A percentile compares a stretch with the other conserved stretches of the same genome.
Conservation (phyloP, 1,284 basidiomycete species). For the Melampsora larici-populina region DNA sequence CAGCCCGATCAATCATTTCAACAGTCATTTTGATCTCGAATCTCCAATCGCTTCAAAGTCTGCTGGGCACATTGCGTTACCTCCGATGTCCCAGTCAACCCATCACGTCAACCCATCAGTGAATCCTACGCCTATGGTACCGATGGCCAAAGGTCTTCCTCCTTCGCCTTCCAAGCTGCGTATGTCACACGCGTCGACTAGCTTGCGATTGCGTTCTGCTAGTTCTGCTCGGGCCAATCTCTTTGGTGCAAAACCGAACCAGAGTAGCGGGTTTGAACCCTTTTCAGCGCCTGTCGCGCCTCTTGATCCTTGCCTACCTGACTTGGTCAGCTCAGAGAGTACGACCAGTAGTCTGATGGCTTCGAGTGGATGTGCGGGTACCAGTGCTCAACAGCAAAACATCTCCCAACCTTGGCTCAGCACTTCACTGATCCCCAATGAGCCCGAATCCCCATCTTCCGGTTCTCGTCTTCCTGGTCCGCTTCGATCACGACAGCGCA, state of each 20-base stretch:
- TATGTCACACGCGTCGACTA: not conserved
- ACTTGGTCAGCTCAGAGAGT: not conserved
- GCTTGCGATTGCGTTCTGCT: not conserved
- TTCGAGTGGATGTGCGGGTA: not conserved
- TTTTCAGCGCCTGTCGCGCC: not conserved
- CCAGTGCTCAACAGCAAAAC: not conserved
- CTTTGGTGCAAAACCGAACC: slow-evolving; percentile 32
- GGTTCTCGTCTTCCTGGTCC: not conserved
- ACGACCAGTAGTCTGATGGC: not conserved
- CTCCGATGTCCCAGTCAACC: not conserved
- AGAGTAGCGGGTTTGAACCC: slow-evolving; percentile 20
- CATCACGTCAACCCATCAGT: not conserved
- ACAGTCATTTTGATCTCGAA: slow-evolving; percentile 34
- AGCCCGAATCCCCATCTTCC: not conserved
- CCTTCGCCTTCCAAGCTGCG: slow-evolving; percentile 5
- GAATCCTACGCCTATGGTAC: not conserved
- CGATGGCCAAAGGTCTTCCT: not conserved
- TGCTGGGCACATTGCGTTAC: not conserved
- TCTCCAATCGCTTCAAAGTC: slow-evolving; percentile 40
- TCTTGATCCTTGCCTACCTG: not conserved
- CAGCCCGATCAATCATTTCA: slow-evolving; percentile 39
- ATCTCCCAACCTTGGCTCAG: not conserved
- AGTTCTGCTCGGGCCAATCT: slow-evolving; percentile 36
- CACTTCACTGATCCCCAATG: not conserved
- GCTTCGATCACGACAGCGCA: slow-evolving; percentile 25